These are phyloP conservation scores for Hanseniaspora vineae DNA, from an alignment of 805 yeast species.

Conservation along the genomic window DNA sequence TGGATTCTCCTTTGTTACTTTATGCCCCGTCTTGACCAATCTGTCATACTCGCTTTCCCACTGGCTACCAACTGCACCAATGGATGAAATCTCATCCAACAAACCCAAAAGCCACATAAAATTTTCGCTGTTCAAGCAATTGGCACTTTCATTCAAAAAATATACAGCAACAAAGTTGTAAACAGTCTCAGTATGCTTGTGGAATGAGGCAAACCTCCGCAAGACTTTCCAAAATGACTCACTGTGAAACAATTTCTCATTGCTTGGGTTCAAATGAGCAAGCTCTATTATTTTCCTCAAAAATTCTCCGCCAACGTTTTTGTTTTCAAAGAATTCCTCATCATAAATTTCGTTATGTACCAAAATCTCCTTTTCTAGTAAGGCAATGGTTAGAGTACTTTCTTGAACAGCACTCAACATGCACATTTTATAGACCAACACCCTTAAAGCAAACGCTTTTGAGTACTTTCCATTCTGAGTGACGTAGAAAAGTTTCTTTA, in stretches of 20 bases:
- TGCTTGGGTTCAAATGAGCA: conserved; percentile 16
- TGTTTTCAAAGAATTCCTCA: conserved; percentile 24
- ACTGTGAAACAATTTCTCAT: conserved; percentile 33
- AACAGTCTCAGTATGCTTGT: conserved; percentile 30
- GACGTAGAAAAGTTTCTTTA: conserved; percentile 10
- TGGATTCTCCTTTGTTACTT: conserved; percentile 32
- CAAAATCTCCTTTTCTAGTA: conserved; percentile 20
- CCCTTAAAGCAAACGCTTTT: conserved; percentile 20
- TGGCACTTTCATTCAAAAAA: conserved; percentile 19
- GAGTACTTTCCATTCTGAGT: conserved; percentile 11
- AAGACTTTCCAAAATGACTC: conserved; percentile 43
- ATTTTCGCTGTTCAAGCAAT: conserved; percentile 33
- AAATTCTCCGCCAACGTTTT: conserved; percentile 31
- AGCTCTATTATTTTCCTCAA: conserved; percentile 28
- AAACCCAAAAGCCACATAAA: conserved; percentile 58
- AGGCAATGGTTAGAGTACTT: conserved; percentile 10
- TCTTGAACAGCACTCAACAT: conserved; percentile 17
- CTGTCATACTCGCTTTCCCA: conserved; percentile 54
- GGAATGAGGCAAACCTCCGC: conserved; percentile 34
- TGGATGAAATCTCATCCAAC: conserved; percentile 66
- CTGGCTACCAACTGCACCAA: conserved; percentile 69
- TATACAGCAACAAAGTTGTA: conserved; percentile 35
- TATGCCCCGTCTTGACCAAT: conserved; percentile 30
- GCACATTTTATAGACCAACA: conserved; percentile 27
- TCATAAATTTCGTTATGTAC: conserved; percentile 22